Evolutionary conservation across 768 basidiomycete genomes (phyloP).

Genomic region (Mycena vitilis): DNA sequence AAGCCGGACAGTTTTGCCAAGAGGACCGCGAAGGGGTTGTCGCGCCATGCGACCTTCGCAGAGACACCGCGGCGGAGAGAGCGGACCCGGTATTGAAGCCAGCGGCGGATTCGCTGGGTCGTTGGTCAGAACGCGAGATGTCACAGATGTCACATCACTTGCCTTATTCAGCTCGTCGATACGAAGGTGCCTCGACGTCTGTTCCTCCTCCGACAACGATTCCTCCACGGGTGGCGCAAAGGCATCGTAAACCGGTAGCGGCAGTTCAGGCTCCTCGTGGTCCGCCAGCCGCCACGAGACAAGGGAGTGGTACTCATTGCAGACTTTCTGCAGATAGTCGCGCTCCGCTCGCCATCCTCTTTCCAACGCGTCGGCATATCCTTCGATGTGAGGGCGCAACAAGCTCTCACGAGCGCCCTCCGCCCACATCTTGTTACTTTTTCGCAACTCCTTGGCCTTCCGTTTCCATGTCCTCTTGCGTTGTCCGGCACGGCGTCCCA

Average conservation of each 20-base stretch:
- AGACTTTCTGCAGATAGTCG: constrained; percentile 12
- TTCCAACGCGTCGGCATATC: constrained; percentile 13
- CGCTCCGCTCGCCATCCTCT: constrained; percentile 11
- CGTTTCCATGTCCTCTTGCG: neutral
- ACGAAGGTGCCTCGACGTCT: neutral
- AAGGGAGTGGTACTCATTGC: constrained; percentile 14
- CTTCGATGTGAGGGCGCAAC: constrained; percentile 1
- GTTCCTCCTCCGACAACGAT: too few relatives aligned
- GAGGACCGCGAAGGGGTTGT: constrained; percentile 9
- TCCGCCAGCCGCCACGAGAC: constrained; percentile 2
- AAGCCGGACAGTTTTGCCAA: constrained; percentile 7
- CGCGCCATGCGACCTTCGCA: neutral
- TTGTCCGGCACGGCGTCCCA: too few relatives aligned
- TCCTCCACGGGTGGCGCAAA: neutral
- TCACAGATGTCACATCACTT: neutral
- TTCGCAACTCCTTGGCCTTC: neutral
- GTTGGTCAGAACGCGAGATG: neutral
- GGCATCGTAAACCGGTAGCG: neutral
- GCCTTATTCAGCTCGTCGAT: constrained; percentile 5
- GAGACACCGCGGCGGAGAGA: neutral
- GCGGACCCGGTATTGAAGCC: constrained; percentile 19
- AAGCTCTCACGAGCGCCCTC: constrained; percentile 10
- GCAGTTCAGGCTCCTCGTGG: constrained; percentile 10
- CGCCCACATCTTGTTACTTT: constrained; percentile 9
- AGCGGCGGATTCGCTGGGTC: constrained; percentile 9